These are phyloP conservation scores for Thielaviopsis ethacetica DNA, from an alignment of 2,329 filamentous ascomycete genomes.

Conservation along the genomic window DNA sequence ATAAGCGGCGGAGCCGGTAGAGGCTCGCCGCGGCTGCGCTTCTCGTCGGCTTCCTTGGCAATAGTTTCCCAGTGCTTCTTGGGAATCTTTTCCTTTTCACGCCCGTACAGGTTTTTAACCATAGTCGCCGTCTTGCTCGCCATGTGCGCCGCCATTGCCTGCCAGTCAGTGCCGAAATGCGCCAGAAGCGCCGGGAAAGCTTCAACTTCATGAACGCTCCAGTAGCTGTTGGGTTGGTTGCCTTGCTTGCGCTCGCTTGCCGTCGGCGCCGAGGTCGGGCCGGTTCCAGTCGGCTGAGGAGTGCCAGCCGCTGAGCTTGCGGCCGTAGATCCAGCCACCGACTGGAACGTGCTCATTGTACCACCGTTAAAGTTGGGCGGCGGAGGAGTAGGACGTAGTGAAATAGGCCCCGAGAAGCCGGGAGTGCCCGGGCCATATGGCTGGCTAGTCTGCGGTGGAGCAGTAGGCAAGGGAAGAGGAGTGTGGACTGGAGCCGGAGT, in stretches of 20 bases:
- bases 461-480: conserved; percentile 6
- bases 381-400: neutral
- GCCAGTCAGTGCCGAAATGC: conserved; percentile 67
- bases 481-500: conserved; percentile 5
- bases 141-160: conserved; percentile 60
- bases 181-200: conserved; percentile 59
- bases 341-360: neutral
- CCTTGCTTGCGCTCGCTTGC: conserved; percentile 32
- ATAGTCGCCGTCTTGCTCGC: conserved; percentile 75
- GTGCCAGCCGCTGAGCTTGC: conserved; percentile 2
- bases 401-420: neutral
- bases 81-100: conserved; percentile 43
- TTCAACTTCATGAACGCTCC: conserved; percentile 67
- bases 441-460: conserved; percentile 20
- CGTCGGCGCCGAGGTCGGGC: conserved; percentile 34
- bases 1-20: conserved; percentile 40
- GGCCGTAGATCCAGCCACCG: neutral
- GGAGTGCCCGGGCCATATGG: conserved; percentile 18
- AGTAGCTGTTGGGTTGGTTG: conserved; percentile 60
- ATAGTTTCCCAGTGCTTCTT: conserved; percentile 40
- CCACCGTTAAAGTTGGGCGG: conserved; percentile 4
- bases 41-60: conserved; percentile 42
- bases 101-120: conserved; percentile 56
- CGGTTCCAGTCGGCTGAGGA: conserved; percentile 24
- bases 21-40: conserved; percentile 38